Evolutionary conservation across 192 early-diverging fungal species (phyloP).

Genomic region (Coemansia brasiliensis): DNA sequence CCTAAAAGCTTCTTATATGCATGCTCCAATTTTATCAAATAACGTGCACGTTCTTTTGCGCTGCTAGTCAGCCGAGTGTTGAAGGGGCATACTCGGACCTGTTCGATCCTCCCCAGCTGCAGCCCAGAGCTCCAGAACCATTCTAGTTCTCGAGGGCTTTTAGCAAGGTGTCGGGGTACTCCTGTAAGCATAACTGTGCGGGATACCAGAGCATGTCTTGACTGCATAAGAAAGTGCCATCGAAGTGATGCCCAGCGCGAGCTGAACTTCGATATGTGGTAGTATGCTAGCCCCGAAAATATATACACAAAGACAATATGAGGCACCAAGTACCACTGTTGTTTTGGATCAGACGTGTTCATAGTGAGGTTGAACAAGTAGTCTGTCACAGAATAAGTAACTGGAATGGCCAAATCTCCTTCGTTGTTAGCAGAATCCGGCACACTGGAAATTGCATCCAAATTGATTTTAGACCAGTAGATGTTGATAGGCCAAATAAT

Average conservation of each 20-base stretch:
- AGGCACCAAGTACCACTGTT: conserved; percentile 44
- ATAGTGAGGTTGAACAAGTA: conserved; percentile 55
- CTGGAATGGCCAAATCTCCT: conserved; percentile 15
- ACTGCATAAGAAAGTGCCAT: conserved; percentile 57
- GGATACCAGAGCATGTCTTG: conserved; percentile 48
- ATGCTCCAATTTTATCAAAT: conserved; percentile 59
- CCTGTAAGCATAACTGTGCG: conserved; percentile 72
- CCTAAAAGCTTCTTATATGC: conserved; percentile 62
- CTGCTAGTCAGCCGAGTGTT: conserved; percentile 58
- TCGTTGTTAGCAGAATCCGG: background rate
- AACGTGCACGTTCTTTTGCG: conserved; percentile 58
- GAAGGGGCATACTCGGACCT: conserved; percentile 63
- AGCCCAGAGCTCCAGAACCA: conserved; percentile 65
- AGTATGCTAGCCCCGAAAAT: conserved; percentile 54
- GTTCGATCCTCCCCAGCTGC: conserved; percentile 64
- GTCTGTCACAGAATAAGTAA: conserved; percentile 41
- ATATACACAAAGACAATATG: conserved; percentile 54
- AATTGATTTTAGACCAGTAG: conserved; percentile 43
- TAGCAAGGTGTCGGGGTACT: conserved; percentile 57
- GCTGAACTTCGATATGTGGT: conserved; percentile 51
- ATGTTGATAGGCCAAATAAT: conserved; percentile 55
- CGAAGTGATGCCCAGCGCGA: conserved; percentile 54
- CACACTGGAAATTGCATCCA: conserved; percentile 13
- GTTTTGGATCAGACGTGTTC: conserved; percentile 30
- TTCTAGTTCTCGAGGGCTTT: conserved; percentile 60